Evolutionary conservation across 1,284 basidiomycete genomes (phyloP), one percentile per base, ranked within the genome.

Genomic region (Malassezia nana): DNA sequence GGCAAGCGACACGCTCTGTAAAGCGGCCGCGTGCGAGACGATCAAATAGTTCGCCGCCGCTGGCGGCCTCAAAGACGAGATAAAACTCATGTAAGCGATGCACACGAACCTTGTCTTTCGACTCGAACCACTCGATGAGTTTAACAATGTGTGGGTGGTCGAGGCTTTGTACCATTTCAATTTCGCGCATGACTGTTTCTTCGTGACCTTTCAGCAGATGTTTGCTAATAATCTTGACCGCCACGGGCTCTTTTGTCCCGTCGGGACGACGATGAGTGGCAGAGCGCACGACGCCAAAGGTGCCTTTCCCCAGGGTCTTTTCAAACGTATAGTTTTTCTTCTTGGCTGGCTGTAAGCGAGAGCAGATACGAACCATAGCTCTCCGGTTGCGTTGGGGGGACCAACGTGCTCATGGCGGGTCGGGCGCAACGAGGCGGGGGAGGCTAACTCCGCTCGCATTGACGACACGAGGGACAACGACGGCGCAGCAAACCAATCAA

Each of bases 121-220:
- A 60, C 55, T 74, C 72, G 61, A 75, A 75, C 72, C 74, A 75
- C 41, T 74, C 71, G 33, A 73, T 53, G 13, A 72, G 65, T 52
- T 73, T 74, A 65, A 92, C 87, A 85, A 74, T 25, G 44, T 68
- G 66, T 1, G 66, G 71, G 39, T 72, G 68, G 30, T 70, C 61
- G 15, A 73, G 62, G 8, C 67, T 67, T 41, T 67, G 69, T 39
- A 73, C 60, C 25, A 69, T 69, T 49, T 69, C 64, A 63, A 73
- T 73, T 49, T 73, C 70, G 22, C 61, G 62, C 55, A 70, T 66
- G 33, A 73, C 69, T 24, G 67, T 63, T 41, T 70, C 65, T 31
- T 69, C 62, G 40, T 71, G 65, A 16, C 68, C 68, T 25, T 65
- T 64, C 12, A 73, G 55, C 45, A 65, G 62, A 39, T 65, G 62